These are phyloP conservation scores for Umbelopsis vinacea DNA, from an alignment of 192 early-diverging fungal genomes.

Conservation along the genomic window DNA sequence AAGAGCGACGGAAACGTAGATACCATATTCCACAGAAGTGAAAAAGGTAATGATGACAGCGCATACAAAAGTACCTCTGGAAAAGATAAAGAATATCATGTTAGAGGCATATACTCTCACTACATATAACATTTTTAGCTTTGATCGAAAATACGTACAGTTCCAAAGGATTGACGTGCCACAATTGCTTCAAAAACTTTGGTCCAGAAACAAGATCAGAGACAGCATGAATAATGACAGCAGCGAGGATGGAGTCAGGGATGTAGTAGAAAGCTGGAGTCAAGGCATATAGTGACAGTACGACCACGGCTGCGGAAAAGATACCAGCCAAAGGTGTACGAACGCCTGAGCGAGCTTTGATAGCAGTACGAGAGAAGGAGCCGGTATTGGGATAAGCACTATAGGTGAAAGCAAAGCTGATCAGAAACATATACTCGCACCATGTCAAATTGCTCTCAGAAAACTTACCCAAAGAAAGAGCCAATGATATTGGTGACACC, in stretches of 20 bases:
- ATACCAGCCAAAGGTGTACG: slow-evolving; percentile 82
- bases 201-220: slow-evolving; percentile 75
- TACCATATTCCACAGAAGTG: slow-evolving; percentile 65
- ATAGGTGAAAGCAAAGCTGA: slow-evolving; percentile 3
- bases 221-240: slow-evolving; percentile 89
- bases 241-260: slow-evolving; percentile 79
- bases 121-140: background rate
- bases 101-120: background rate
- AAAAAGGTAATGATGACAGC: slow-evolving; percentile 66
- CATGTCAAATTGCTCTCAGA: background rate
- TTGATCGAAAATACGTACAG: slow-evolving; percentile 33
- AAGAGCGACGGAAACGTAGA: slow-evolving; percentile 75
- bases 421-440: no score
- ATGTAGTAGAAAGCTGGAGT: slow-evolving; percentile 90
- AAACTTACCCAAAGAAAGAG: slow-evolving; percentile 72
- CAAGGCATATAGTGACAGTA: slow-evolving; percentile 81
- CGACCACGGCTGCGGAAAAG: slow-evolving; percentile 81
- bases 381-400: slow-evolving; percentile 92
- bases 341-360: slow-evolving; percentile 90
- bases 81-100: background rate
- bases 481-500: slow-evolving; percentile 86
- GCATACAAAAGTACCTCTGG: slow-evolving; percentile 39
- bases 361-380: slow-evolving; percentile 93
- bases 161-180: slow-evolving; percentile 62
- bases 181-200: slow-evolving; percentile 59